Conservation (phyloP, 129 eudicot genomes). For the sunflower (Helianthus annuus) region DNA sequence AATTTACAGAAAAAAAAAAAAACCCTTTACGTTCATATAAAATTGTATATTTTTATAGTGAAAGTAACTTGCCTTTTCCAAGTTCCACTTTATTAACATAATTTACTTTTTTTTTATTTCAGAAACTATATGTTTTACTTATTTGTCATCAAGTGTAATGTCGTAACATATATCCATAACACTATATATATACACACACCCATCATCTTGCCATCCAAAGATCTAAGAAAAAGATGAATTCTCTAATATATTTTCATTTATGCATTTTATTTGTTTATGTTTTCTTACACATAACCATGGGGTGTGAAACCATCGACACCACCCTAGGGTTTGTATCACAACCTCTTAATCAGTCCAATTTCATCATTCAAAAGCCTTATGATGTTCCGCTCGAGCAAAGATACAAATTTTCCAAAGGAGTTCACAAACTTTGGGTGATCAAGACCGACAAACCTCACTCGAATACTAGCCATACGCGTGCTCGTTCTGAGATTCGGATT, state of each 20-base stretch:
- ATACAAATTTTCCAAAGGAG: constrained; percentile 41
- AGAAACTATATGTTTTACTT: neutral
- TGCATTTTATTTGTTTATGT: constrained; percentile 18
- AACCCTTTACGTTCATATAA: too few relatives aligned
- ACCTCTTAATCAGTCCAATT: constrained; percentile 39
- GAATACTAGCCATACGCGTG: constrained; percentile 27
- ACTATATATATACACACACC: neutral
- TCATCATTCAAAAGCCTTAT: constrained; percentile 38
- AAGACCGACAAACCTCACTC: constrained; percentile 45
- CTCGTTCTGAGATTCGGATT: constrained; percentile 51
- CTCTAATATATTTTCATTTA: neutral
- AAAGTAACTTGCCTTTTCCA: too few relatives aligned
- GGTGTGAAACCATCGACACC: constrained; percentile 28
- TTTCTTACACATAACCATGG: constrained; percentile 3
- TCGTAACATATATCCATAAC: neutral
- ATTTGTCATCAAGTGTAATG: neutral
- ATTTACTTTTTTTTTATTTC: too few relatives aligned
- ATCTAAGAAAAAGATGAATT: constrained; percentile 6
- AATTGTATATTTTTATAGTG: too few relatives aligned
- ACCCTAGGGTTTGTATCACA: constrained; percentile 36
- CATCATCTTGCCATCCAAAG: neutral
- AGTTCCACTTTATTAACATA: too few relatives aligned
- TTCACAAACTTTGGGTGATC: constrained; percentile 52
- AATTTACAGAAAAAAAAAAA: too few relatives aligned
- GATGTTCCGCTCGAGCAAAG: constrained; percentile 36